phyloP scores from a whole-genome alignment of 106 monocot genomes.

The Allium fistulosum region DNA sequence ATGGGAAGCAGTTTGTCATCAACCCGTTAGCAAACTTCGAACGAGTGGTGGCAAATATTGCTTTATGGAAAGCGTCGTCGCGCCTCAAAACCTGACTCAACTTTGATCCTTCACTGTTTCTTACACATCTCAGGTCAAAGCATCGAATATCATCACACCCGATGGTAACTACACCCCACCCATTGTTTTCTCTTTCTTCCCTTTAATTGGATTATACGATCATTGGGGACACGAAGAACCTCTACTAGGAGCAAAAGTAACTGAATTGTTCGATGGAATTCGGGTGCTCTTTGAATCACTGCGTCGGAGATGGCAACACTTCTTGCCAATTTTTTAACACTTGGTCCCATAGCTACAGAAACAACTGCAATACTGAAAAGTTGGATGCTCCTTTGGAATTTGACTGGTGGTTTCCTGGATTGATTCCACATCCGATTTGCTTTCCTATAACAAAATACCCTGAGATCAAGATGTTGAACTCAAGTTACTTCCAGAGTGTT shows the following conservation, averaged over 20 bases:
- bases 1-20: too few relatives aligned
- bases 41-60: too few relatives aligned
- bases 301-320: constrained; percentile 54
- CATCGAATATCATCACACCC: too few relatives aligned
- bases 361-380: neutral
- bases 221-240: constrained; percentile 41
- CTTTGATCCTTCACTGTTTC: too few relatives aligned
- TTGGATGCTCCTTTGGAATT: neutral
- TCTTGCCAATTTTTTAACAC: constrained; percentile 69
- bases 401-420: constrained; percentile 27
- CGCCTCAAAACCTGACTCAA: too few relatives aligned
- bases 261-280: constrained; percentile 49
- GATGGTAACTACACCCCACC: too few relatives aligned
- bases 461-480: neutral
- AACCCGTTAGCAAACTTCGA: too few relatives aligned
- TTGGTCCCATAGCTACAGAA: constrained; percentile 49
- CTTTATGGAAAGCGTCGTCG: too few relatives aligned
- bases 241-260: constrained; percentile 50
- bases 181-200: too few relatives aligned
- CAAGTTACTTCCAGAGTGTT: constrained; percentile 9
- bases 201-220: constrained; percentile 7
- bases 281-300: constrained; percentile 56
- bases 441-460: constrained; percentile 16
- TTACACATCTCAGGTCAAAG: too few relatives aligned
- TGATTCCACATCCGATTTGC: constrained; percentile 9